These are phyloP conservation scores for Zygosaccharomyces sapae DNA, from an alignment of 1,139 yeast species.

Conservation along the genomic window DNA sequence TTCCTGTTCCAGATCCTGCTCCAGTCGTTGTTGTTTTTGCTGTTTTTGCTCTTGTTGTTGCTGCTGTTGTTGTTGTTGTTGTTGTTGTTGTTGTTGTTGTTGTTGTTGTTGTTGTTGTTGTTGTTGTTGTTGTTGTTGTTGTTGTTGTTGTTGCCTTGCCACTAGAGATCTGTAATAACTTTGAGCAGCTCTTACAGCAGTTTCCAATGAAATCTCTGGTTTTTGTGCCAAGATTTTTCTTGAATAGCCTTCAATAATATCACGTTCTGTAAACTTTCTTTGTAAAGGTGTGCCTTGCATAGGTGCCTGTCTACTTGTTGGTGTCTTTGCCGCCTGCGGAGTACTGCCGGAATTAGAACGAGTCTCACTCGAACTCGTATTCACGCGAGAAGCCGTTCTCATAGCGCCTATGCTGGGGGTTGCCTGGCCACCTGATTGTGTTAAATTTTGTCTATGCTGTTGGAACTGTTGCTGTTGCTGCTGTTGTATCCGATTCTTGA, in stretches of 20 bases:
- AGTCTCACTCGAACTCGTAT: constrained; percentile 1
- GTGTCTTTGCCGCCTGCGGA: constrained; percentile 6
- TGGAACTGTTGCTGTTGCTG: constrained; percentile 25
- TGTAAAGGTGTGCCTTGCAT: constrained; percentile 13
- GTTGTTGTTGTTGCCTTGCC: constrained; percentile 14
- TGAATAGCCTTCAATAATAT: constrained; percentile 34
- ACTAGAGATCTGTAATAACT: constrained; percentile 26
- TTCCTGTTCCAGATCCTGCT: too few species aligned
- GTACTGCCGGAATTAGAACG: constrained; percentile 1
- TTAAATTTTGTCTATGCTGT: constrained; percentile 28
- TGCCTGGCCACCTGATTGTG: constrained; percentile 17
- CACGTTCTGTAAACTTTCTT: constrained; percentile 26
- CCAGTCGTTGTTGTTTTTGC: too few species aligned
- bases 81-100: constrained; percentile 16
- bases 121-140: constrained; percentile 21
- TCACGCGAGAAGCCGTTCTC: neutral
- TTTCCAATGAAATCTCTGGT: constrained; percentile 32
- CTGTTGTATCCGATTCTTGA: constrained; percentile 32
- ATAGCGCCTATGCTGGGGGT: neutral
- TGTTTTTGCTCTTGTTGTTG: too few species aligned
- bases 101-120: constrained; percentile 18
- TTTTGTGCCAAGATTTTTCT: constrained; percentile 32
- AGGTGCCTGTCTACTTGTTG: constrained; percentile 17
- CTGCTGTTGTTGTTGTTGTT: neutral
- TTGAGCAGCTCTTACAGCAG: constrained; percentile 36